These are phyloP conservation scores for Pseudonitzschia pungens DNA, from an alignment of 108 stramenopile genomes.

Conservation along the genomic window DNA sequence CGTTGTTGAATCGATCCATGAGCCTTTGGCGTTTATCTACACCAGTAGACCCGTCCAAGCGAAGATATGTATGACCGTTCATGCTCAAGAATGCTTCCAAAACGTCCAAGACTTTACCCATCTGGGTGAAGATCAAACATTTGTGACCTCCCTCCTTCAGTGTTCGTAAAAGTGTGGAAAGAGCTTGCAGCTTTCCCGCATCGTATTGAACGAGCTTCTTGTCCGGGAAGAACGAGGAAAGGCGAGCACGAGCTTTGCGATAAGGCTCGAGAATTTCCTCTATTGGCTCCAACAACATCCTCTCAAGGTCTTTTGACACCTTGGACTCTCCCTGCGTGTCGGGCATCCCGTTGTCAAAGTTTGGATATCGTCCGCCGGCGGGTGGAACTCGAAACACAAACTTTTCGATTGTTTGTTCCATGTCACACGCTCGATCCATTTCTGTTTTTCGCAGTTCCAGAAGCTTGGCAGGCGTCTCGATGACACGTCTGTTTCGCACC, in stretches of 20 bases:
- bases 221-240: constrained; percentile 91
- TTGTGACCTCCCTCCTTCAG: constrained; percentile 87
- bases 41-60: constrained; percentile 88
- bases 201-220: constrained; percentile 94
- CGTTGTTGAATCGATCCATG: constrained; percentile 96
- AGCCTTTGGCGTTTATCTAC: constrained; percentile 87
- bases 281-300: constrained; percentile 46
- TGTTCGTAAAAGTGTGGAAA: constrained; percentile 82
- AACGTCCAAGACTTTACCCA: constrained; percentile 93
- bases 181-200: constrained; percentile 94
- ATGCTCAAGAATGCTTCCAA: constrained; percentile 91
- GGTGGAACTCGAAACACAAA: constrained; percentile 82
- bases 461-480: constrained; percentile 60
- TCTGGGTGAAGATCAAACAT: constrained; percentile 96
- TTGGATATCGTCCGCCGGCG: constrained; percentile 51
- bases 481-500: constrained; percentile 33
- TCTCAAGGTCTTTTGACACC: constrained; percentile 10
- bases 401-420: constrained; percentile 61
- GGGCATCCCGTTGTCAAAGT: constrained; percentile 12
- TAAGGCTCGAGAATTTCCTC: constrained; percentile 50
- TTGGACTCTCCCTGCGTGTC: not conserved
- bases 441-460: constrained; percentile 62
- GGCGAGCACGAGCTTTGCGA: constrained; percentile 47
- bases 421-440: constrained; percentile 50
- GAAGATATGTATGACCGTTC: constrained; percentile 78